A percentile compares a stretch with the other conserved stretches of the same genome.
Conservation (phyloP, 305 asterid species). For the Solanum aculeatissimum region DNA sequence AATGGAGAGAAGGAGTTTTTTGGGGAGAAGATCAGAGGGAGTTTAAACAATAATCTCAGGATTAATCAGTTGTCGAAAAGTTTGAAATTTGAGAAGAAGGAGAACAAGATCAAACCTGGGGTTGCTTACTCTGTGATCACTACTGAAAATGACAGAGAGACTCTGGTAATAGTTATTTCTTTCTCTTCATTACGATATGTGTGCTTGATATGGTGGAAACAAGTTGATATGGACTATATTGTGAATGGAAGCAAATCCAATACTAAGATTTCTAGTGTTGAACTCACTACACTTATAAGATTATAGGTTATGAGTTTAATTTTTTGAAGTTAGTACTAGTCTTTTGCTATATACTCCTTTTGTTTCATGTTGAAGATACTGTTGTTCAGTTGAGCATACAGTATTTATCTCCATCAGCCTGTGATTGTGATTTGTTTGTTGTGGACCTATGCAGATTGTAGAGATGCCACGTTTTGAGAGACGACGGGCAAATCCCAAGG, state of each 20-base stretch:
- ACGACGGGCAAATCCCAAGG: constrained; percentile 61
- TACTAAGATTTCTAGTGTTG: neutral
- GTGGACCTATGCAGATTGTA: constrained; percentile 34
- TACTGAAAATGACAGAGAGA: constrained; percentile 41
- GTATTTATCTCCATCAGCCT: neutral
- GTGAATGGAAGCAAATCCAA: neutral
- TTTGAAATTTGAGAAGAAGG: constrained; percentile 34
- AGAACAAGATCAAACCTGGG: constrained; percentile 40
- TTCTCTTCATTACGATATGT: neutral
- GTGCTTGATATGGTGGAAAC: neutral
- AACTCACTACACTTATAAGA: neutral
- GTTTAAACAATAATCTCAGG: constrained; percentile 16
- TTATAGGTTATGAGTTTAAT: neutral
- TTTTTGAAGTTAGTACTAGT: neutral
- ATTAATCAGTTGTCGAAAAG: constrained; percentile 26
- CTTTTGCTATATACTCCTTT: neutral
- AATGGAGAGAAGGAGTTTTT: constrained; percentile 43
- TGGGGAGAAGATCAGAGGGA: constrained; percentile 46
- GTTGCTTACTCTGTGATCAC: constrained; percentile 69
- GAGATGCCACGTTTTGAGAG: constrained; percentile 43
- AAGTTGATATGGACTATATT: neutral
- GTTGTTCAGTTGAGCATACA: neutral
- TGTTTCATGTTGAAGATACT: neutral
- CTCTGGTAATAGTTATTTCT: constrained; percentile 23
- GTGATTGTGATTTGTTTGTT: constrained; percentile 2